A percentile compares a stretch with the other conserved stretches of the same genome.
phyloP scores from a whole-genome alignment of 257 asterid species.

The Apocynum venetum region DNA sequence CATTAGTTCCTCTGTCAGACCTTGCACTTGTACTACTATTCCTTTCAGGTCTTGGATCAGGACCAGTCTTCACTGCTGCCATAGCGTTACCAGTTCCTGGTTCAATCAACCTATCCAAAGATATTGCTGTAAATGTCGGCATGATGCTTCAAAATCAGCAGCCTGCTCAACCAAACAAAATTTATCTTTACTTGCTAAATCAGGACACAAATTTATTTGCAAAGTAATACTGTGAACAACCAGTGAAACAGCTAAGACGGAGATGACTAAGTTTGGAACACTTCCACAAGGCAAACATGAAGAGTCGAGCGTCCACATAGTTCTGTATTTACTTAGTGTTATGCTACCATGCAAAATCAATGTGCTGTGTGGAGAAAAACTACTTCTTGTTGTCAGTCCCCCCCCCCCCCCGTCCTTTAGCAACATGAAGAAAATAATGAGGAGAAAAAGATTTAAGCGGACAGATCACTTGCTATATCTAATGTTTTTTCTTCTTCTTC shows the following conservation, averaged over 20 bases:
- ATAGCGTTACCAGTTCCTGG: conserved; percentile 51
- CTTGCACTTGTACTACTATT: conserved; percentile 35
- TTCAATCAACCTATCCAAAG: conserved; percentile 79
- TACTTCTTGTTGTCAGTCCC: too few species aligned
- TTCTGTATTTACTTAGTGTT: neutral
- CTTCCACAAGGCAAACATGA: neutral
- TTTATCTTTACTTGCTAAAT: conserved; percentile 9
- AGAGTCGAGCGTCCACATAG: neutral
- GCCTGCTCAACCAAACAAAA: conserved; percentile 33
- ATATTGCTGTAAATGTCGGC: conserved; percentile 79
- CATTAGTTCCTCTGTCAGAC: conserved; percentile 22
- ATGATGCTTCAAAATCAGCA: conserved; percentile 55
- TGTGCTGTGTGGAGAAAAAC: neutral
- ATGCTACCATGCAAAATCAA: neutral
- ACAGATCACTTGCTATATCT: neutral
- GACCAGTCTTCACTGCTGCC: conserved; percentile 28
- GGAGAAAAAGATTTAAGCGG: too few species aligned
- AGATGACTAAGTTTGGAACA: neutral
- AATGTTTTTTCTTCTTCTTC: too few species aligned
- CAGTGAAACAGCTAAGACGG: neutral
- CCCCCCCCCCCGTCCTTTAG: too few species aligned
- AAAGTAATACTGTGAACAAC: neutral
- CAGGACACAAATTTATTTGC: neutral
- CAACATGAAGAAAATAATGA: too few species aligned
- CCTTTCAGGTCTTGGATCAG: conserved; percentile 41